Conservation (phyloP, 225 moss, liverwort and hornwort genomes). For the Physcomitrellopsis africana region DNA sequence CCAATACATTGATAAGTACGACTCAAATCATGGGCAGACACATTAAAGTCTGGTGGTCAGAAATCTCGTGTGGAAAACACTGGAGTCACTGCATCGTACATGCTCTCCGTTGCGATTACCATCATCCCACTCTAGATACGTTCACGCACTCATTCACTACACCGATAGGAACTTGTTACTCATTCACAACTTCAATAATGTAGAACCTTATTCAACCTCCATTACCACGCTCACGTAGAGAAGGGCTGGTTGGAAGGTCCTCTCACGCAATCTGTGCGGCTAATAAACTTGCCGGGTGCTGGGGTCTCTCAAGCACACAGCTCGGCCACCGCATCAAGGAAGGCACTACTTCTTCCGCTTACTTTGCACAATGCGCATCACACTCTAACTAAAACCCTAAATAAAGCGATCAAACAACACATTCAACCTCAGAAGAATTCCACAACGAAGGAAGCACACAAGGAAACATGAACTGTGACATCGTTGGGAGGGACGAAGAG, state of each 20-base stretch:
- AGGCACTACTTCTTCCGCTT: background rate
- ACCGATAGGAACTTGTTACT: background rate
- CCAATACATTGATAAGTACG: background rate
- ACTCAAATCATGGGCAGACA: background rate
- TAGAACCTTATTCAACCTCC: constrained; percentile 68
- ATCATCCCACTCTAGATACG: constrained; percentile 29
- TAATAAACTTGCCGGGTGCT: constrained; percentile 60
- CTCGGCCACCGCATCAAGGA: constrained; percentile 52
- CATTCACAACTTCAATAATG: background rate
- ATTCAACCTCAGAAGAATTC: background rate
- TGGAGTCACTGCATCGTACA: constrained; percentile 37
- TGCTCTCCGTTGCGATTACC: constrained; percentile 28
- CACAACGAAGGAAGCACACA: background rate
- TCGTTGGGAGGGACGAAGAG: fast-evolving
- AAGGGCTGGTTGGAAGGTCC: constrained; percentile 70
- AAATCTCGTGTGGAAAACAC: constrained; percentile 49
- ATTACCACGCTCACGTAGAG: constrained; percentile 44
- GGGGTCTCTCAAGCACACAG: constrained; percentile 48
- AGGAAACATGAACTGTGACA: background rate
- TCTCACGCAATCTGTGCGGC: constrained; percentile 50
- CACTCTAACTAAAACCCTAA: too few relatives aligned
- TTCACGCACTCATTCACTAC: background rate
- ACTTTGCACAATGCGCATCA: too few relatives aligned
- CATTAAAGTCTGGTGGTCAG: constrained; percentile 27
- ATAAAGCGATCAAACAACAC: too few relatives aligned